Evolutionary conservation across 139 green algal species (phyloP).

Genomic region (Tetradesmus lagerheimii): DNA sequence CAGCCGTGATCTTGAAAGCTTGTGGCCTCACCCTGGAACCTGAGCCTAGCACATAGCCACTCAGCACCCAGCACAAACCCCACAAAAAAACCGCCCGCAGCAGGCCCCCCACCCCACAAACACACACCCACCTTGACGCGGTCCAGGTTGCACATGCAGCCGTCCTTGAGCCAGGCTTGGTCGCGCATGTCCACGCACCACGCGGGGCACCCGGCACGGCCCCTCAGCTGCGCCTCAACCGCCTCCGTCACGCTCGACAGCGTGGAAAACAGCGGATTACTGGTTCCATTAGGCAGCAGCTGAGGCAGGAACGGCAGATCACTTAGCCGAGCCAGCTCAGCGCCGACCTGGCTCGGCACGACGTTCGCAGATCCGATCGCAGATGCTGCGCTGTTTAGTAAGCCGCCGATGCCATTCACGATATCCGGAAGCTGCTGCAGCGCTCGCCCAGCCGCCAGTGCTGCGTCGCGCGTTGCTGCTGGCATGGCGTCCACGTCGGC

Average conservation of each 20-base stretch:
- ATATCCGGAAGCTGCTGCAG: conserved; percentile 6
- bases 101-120: too few relatives aligned
- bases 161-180: conserved; percentile 29
- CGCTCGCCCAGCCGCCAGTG: not conserved
- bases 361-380: not conserved
- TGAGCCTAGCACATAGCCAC: too few relatives aligned
- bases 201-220: not conserved
- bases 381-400: not conserved
- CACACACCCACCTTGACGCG: conserved; percentile 30
- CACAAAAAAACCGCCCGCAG: too few relatives aligned
- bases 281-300: not conserved
- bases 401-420: not conserved
- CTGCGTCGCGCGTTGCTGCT: not conserved
- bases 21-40: too few relatives aligned
- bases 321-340: not conserved
- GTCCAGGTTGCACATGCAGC: conserved; percentile 36
- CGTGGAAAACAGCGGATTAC: not conserved
- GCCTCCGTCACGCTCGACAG: not conserved
- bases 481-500: conserved; percentile 8
- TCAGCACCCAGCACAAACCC: not conserved
- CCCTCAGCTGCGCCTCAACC: not conserved
- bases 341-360: not conserved
- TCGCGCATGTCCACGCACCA: conserved; percentile 34
- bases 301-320: not conserved
- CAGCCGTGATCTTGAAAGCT: too few relatives aligned